Conservation (phyloP, 1,284 basidiomycete genomes). For the Volvariella surrecta region DNA sequence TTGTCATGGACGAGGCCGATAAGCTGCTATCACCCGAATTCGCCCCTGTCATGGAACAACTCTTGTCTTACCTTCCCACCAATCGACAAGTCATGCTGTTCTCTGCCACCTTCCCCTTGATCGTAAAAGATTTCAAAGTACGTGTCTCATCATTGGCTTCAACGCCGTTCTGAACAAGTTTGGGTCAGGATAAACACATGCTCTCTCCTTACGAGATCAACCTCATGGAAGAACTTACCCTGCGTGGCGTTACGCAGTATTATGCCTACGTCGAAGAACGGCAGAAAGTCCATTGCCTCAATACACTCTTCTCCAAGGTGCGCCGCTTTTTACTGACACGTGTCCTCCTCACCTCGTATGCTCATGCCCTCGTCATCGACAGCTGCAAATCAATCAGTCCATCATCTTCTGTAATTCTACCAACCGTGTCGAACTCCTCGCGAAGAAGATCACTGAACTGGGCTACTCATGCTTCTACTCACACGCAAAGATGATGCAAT, state of each 20-base stretch:
- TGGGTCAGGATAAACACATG: conserved; percentile 93
- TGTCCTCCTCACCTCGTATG: conserved; percentile 5
- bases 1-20: conserved; percentile 99
- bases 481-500: conserved; percentile 98
- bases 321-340: conserved; percentile 10
- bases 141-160: conserved; percentile 13
- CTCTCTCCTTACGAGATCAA: conserved; percentile 95
- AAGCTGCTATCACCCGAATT: conserved; percentile 98
- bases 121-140: conserved; percentile 98
- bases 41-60: conserved; percentile 96
- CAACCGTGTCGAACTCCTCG: conserved; percentile 97
- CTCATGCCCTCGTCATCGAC: too few relatives aligned
- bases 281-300: conserved; percentile 98
- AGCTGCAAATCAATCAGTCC: conserved; percentile 99
- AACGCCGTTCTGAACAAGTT: background rate
- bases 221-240: conserved; percentile 98
- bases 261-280: conserved; percentile 99
- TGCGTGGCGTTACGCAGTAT: conserved; percentile 98
- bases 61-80: conserved; percentile 79
- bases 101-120: conserved; percentile 97
- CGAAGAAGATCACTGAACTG: conserved; percentile 98
- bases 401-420: conserved; percentile 99
- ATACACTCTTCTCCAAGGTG: conserved; percentile 95
- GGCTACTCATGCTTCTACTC: conserved; percentile 99
- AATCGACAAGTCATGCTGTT: conserved; percentile 98